A percentile compares a stretch with the other conserved stretches of the same genome.
Conservation (phyloP, 83 land plant species). For the Thuja plicata region DNA sequence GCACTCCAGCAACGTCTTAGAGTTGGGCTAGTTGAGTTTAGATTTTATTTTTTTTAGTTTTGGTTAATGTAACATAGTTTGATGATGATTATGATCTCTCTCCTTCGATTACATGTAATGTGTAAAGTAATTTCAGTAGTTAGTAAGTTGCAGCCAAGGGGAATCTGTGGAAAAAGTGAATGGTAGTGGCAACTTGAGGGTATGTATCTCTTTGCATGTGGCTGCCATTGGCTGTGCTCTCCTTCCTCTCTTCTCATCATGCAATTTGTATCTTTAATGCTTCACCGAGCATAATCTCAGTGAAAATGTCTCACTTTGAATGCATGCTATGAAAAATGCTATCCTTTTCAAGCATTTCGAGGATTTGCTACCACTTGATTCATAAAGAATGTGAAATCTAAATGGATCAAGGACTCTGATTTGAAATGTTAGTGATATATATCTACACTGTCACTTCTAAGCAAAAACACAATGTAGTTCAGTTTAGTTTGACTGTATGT, state of each 20-base stretch:
- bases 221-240: not conserved
- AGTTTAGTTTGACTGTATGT: not conserved
- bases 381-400: too few species aligned
- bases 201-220: not conserved
- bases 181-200: not conserved
- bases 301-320: conserved; percentile 8
- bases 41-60: too few species aligned
- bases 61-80: conserved; percentile 2
- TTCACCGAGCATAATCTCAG: not conserved
- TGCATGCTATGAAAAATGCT: not conserved
- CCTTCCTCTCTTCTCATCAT: conserved; percentile 5
- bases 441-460: too few species aligned
- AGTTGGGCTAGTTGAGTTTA: not conserved
- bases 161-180: not conserved
- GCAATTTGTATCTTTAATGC: conserved; percentile 12
- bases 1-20: not conserved
- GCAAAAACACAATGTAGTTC: too few species aligned
- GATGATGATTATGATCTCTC: not conserved
- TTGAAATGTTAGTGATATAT: too few species aligned
- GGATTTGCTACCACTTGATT: not conserved
- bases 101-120: too few species aligned
- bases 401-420: too few species aligned
- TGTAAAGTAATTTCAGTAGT: conserved; percentile 12
- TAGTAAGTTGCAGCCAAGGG: not conserved
- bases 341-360: not conserved